phyloP scores from a whole-genome alignment of 345 rosid species.

The Gossypium rotundifolium region DNA sequence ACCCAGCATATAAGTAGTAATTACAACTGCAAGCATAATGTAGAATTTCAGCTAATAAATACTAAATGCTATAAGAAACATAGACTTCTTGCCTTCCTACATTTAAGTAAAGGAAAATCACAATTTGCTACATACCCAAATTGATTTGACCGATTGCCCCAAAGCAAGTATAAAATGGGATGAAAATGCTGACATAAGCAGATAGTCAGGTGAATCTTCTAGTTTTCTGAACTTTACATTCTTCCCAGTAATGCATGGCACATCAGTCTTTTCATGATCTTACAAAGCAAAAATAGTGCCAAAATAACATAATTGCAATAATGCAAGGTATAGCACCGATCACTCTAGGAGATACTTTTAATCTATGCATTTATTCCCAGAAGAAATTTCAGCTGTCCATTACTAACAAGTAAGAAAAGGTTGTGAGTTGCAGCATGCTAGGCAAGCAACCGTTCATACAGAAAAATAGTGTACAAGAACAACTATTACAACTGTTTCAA shows the following conservation, averaged over 20 bases:
- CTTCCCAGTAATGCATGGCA: not conserved
- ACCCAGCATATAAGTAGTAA: conserved; percentile 4
- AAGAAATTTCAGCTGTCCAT: not conserved
- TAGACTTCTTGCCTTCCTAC: not conserved
- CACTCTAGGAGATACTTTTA: not conserved
- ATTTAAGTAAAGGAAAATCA: not conserved
- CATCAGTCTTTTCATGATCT: not conserved
- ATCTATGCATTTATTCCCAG: not conserved
- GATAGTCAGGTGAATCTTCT: not conserved
- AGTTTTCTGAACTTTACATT: not conserved
- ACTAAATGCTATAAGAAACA: not conserved
- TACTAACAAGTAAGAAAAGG: not conserved
- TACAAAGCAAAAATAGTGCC: not conserved
- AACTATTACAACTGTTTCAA: not conserved
- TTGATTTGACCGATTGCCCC: not conserved
- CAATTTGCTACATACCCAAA: not conserved
- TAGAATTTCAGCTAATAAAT: not conserved
- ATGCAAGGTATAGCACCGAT: not conserved
- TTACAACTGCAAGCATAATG: conserved; percentile 14
- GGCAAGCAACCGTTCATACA: not conserved
- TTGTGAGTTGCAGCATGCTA: not conserved
- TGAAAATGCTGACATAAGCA: not conserved
- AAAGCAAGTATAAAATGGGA: not conserved
- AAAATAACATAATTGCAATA: not conserved
- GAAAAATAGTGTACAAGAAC: not conserved